phyloP scores from a whole-genome alignment of 371 early-diverging fungal species.

The Apophysomyces sp. region DNA sequence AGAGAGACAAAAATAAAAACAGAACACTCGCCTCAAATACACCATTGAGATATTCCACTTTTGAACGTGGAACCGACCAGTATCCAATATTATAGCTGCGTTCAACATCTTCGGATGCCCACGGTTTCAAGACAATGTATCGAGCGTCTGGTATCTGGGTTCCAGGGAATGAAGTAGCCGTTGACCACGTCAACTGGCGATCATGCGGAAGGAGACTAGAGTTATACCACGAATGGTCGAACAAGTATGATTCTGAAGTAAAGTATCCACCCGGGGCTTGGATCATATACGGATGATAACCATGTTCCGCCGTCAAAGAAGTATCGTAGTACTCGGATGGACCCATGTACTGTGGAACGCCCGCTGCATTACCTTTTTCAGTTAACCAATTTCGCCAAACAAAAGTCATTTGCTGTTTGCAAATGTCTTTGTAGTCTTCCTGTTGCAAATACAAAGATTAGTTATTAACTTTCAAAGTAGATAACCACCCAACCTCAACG shows the following conservation, averaged over 20 bases:
- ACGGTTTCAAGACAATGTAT: slow-evolving; percentile 1
- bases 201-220: neutral
- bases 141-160: neutral
- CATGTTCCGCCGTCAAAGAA: neutral
- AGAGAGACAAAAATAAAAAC: neutral
- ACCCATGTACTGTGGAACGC: neutral
- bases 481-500: neutral
- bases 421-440: neutral
- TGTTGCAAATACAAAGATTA: neutral
- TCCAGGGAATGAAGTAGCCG: neutral
- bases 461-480: neutral
- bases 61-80: neutral
- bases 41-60: neutral
- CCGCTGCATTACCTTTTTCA: neutral
- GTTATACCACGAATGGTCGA: neutral
- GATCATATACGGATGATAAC: neutral
- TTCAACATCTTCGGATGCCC: slow-evolving; percentile 1
- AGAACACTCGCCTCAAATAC: slow-evolving; percentile 4
- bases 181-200: neutral
- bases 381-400: neutral
- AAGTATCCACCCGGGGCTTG: neutral
- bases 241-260: neutral
- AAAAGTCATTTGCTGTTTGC: neutral
- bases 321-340: neutral
- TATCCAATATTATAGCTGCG: neutral